Conservation (phyloP, 805 yeast genomes). For the Saccharomyces mikatae region DNA sequence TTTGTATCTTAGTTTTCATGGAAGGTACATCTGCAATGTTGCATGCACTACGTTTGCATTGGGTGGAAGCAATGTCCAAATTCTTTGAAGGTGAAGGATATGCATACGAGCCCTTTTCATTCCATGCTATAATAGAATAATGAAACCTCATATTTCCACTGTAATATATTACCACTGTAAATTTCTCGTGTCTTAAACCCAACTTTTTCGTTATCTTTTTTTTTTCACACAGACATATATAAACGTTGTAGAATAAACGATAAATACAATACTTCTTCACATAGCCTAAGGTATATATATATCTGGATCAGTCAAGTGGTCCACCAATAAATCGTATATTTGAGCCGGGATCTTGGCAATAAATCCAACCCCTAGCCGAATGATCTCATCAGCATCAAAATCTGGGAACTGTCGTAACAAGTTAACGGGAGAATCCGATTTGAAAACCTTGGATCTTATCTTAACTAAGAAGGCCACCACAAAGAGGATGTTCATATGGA, state of each 20-base stretch:
- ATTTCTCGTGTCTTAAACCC: neutral
- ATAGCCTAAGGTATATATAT: neutral
- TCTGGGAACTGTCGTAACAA: constrained; percentile 58
- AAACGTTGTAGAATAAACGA: neutral
- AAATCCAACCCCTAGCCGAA: constrained; percentile 71
- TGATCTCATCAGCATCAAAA: constrained; percentile 63
- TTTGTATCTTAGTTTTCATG: constrained; percentile 87
- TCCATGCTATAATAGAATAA: constrained; percentile 28
- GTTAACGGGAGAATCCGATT: constrained; percentile 58
- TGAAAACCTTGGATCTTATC: constrained; percentile 55
- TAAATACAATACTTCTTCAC: constrained; percentile 3
- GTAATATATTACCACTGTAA: neutral
- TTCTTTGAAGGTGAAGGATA: constrained; percentile 95
- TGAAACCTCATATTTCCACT: neutral
- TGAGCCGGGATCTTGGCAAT: constrained; percentile 63
- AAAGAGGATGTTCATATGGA: constrained; percentile 77
- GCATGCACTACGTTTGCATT: constrained; percentile 94
- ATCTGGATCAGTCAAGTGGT: constrained; percentile 24
- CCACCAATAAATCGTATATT: constrained; percentile 38
- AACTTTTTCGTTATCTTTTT: neutral
- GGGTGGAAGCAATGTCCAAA: constrained; percentile 99
- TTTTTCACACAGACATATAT: neutral
- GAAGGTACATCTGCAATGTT: constrained; percentile 99
- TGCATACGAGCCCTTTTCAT: constrained; percentile 82
- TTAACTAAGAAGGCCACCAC: constrained; percentile 74